Base-by-base conservation (phyloP, 352 stramenopile genomes). In the Globisporangium yorkense region DNA sequence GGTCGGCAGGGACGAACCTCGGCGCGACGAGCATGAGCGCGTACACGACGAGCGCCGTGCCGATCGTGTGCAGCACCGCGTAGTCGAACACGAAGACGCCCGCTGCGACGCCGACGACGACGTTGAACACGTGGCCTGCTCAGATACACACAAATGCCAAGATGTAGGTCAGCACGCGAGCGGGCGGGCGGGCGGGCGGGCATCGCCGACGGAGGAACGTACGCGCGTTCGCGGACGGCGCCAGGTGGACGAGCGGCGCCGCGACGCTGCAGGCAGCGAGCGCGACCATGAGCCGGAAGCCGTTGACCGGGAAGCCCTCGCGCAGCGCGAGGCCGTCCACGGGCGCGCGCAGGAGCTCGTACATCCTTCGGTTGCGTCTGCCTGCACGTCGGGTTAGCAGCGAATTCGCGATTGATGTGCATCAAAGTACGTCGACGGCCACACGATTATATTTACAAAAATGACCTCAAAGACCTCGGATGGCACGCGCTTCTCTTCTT, bases 51-150 rank as follows among this genome's bases (percentile, higher is more conserved):
- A 74, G 24, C 12, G 73, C 71, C 50, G 80, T 86, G 52, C 65
- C 75, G 27, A 94, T 61, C 13, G 80, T 84, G 67, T 94, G 85
- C 54, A 92, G 48, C 55, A 94, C 74, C 5, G 78, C 84, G 59
- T 72, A 76, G 61, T 91, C 85, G 51, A 92, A 94, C 37, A 94
- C 85, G 47, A 92, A 94, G 44, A 77, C 62, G 29, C 82, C 85
- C 0, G 66, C 78, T 48, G 77, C 79, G 18, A 92, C 49, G 10
- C 85, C 85, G n/a, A 74, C 58, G 21, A 68, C 56, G 24, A 87
- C 66, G 57, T 90, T 92, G 41, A 90, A 88, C 61, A 86, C 51
- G 51, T 94, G 84, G 21, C 81, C 83, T 93, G 44, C 33, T 0
- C 33, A 39, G 8, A 10, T 13, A 12, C 8, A 8, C 9, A 9